Base-by-base conservation (phyloP, 2,329 filamentous ascomycete genomes). In the Epichloe gansuensis region DNA sequence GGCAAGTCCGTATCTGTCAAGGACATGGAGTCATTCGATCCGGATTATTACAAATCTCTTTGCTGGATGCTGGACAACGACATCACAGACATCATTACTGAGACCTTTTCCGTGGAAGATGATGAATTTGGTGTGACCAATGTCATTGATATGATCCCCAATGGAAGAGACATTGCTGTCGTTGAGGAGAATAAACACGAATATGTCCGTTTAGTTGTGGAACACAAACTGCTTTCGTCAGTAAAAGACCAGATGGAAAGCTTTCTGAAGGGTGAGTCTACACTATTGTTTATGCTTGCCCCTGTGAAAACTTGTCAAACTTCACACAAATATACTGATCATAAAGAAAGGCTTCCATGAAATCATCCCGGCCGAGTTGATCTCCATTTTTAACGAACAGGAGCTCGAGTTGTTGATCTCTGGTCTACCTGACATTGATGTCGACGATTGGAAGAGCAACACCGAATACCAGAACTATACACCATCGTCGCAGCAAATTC, bases 161-260 rank as follows among this genome's bases (percentile, higher is more conserved):
- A 94, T 63, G 93, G 93, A 47, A 87, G 88, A 63, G 90, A 97
- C 67, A 88, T 97, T 57, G 78, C 88, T 0, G 93, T 98, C 53
- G 97, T 91, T 0, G 89, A 98, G 63, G 91, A 97, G 60, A 98
- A 98, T 73, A 98, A 98, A 77, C 88, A 95, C 58, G 91, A 98
- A 59, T 98, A 97, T 65, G 89, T 98, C 52, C 88, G 91, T 54
- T 76, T 91, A 48, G 88, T 98, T 46, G 91, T 96, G 9, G 91
- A 98, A 69, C 90, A 96, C 72, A 91, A 88, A 63, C 81, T 98
- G 46, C 81, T 93, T 51, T 86, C 86, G 21, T 95, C 93, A 38
- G 93, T 98, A 38, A 86, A 91, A 69, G 88, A 94, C 52, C 93
- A 98, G 68, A 85, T 98, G 69, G 88, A 95, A 66, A 76, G 91